Percentiles rank a stretch among this genome's conserved stretches.
phyloP scores from a whole-genome alignment of 192 early-diverging fungal species.

The Dissophora ornata region DNA sequence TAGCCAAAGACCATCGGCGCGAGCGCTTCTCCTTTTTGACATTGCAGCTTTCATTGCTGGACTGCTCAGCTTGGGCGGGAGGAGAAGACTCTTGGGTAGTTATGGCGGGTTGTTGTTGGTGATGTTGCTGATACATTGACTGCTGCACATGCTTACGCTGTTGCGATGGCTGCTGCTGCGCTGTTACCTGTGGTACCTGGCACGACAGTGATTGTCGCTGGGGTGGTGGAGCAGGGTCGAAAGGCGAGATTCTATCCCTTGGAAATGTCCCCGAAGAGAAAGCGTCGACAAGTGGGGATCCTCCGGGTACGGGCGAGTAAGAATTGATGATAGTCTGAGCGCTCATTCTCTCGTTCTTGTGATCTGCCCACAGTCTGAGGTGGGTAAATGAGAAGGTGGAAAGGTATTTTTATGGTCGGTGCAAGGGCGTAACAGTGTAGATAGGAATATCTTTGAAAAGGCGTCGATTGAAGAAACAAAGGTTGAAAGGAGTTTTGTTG shows the following conservation, averaged over 20 bases:
- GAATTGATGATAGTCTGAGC: neutral
- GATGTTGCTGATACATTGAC: too few species aligned
- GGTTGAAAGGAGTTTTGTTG: too few species aligned
- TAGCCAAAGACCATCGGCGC: conserved; percentile 22
- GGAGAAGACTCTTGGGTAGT: too few species aligned
- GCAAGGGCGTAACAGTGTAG: too few species aligned
- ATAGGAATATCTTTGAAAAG: too few species aligned
- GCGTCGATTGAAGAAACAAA: too few species aligned
- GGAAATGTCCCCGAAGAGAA: neutral
- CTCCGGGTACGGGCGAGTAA: neutral
- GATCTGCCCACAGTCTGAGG: too few species aligned
- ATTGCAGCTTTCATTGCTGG: neutral
- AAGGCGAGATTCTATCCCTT: neutral
- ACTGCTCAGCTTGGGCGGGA: neutral
- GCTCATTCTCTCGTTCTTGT: conserved; percentile 1
- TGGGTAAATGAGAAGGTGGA: too few species aligned
- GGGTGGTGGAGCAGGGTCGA: neutral
- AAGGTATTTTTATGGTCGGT: too few species aligned
- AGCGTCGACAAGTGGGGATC: neutral
- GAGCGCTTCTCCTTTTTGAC: neutral
- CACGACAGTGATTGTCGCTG: too few species aligned
- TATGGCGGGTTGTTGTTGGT: too few species aligned
- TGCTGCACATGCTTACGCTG: too few species aligned
- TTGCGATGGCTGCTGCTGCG: neutral
- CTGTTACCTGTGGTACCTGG: neutral